phyloP scores from a whole-genome alignment of 208 protist genomes.

The Leishmania major region DNA sequence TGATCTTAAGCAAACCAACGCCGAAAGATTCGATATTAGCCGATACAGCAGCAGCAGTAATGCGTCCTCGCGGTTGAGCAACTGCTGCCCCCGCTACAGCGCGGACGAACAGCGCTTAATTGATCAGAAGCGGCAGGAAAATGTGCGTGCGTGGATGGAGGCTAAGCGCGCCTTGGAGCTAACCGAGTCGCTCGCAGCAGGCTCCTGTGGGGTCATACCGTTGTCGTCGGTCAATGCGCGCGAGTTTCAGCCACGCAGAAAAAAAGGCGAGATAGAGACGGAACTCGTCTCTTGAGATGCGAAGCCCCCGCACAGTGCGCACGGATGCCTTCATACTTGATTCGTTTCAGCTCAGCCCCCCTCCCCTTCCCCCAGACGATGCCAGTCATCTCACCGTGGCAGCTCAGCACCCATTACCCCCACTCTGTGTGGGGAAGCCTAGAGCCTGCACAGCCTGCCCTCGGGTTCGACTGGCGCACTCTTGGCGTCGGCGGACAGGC shows the following conservation, averaged over 20 bases:
- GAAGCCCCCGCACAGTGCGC: too few species aligned
- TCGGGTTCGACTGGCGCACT: background rate
- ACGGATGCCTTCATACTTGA: background rate
- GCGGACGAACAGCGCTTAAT: conserved; percentile 37
- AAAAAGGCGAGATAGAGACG: background rate
- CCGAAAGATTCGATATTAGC: background rate
- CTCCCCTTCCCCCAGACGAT: background rate
- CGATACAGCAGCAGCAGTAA: background rate
- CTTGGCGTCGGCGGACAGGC: too few species aligned
- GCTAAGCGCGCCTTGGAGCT: conserved; percentile 40
- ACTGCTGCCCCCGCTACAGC: conserved; percentile 38
- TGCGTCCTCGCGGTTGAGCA: conserved; percentile 4
- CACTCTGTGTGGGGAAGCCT: background rate
- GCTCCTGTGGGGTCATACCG: background rate
- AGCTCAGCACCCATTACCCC: background rate
- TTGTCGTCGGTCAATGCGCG: conserved; percentile 2
- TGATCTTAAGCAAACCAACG: background rate
- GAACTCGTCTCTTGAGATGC: background rate
- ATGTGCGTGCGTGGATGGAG: conserved; percentile 41
- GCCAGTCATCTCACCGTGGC: background rate
- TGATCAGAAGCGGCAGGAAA: conserved; percentile 42
- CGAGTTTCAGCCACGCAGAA: background rate
- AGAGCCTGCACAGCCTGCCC: background rate
- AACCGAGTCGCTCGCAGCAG: conserved; percentile 12
- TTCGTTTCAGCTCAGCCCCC: background rate